These are phyloP conservation scores for Hortiboletus rubellus DNA, from an alignment of 1,284 basidiomycete species.

Conservation along the genomic window DNA sequence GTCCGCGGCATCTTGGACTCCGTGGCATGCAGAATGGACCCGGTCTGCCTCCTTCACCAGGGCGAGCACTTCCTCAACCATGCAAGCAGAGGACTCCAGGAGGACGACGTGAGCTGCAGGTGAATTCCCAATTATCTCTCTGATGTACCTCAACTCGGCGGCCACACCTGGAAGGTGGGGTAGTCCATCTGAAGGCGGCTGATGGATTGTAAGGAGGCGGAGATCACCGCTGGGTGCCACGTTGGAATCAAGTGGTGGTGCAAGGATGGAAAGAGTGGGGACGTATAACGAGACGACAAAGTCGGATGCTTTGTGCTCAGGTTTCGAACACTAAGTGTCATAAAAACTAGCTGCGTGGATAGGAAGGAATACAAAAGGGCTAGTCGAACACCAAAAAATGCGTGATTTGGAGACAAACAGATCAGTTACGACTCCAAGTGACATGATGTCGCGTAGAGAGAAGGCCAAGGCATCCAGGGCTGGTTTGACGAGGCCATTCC, in stretches of 20 bases:
- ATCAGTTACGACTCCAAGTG: not conserved
- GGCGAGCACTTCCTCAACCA: conserved; percentile 6
- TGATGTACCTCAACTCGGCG: conserved; percentile 5
- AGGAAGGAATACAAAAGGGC: conserved; percentile 11
- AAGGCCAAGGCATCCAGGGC: conserved; percentile 4
- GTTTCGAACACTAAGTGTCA: not conserved
- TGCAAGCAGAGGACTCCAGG: conserved; percentile 9
- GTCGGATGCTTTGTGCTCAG: conserved; percentile 7
- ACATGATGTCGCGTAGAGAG: not conserved
- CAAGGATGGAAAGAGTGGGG: conserved; percentile 8
- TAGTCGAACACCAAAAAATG: conserved; percentile 17
- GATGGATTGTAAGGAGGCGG: conserved; percentile 6
- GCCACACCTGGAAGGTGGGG: conserved; percentile 3
- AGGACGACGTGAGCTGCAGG: not conserved
- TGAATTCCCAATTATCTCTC: not conserved
- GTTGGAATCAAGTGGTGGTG: not conserved
- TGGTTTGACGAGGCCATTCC: conserved; percentile 1
- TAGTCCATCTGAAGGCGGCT: conserved; percentile 10
- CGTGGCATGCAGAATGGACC: no score
- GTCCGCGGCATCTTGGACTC: no score
- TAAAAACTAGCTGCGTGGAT: conserved; percentile 18
- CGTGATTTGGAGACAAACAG: not conserved
- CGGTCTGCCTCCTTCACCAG: not conserved
- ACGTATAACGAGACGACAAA: conserved; percentile 10
- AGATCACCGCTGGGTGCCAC: not conserved